Percentiles rank a stretch among this genome's conserved stretches.
phyloP scores from a whole-genome alignment of 129 eudicot genomes.

The Cynara cardunculus region DNA sequence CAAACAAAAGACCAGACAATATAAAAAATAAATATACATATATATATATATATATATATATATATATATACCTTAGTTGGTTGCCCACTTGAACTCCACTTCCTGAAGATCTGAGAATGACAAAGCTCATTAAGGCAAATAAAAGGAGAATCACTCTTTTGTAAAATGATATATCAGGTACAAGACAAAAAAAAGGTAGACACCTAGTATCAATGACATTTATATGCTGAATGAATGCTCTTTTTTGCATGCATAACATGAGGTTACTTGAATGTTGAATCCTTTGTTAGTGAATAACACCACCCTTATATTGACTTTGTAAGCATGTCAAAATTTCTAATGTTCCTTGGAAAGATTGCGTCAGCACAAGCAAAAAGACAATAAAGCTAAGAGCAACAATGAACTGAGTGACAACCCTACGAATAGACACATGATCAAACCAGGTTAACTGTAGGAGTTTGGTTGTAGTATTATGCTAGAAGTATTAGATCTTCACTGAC shows the following conservation, averaged over 20 bases:
- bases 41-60: too few relatives aligned
- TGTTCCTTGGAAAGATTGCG: not conserved
- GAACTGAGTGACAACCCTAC: not conserved
- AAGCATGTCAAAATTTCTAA: not conserved
- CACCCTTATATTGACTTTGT: not conserved
- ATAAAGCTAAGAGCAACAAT: not conserved
- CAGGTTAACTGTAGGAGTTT: not conserved
- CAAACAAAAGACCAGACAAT: slow-evolving; percentile 1
- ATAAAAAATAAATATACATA: not conserved
- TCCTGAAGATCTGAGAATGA: slow-evolving; percentile 39
- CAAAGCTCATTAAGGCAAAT: not conserved
- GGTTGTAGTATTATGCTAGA: not conserved
- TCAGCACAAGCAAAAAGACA: not conserved
- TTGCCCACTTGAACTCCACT: slow-evolving; percentile 62
- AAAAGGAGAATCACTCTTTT: not conserved
- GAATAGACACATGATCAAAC: not conserved
- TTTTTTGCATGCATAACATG: not conserved
- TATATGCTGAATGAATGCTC: not conserved
- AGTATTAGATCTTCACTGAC: not conserved
- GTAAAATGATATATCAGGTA: not conserved
- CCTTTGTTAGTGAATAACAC: not conserved
- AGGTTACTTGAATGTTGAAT: not conserved
- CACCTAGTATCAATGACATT: slow-evolving; percentile 1
- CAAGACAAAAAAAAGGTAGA: not conserved
- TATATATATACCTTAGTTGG: slow-evolving; percentile 55